Evolutionary conservation across 371 early-diverging fungal genomes (phyloP).

Genomic region (Zychaea mexicana): DNA sequence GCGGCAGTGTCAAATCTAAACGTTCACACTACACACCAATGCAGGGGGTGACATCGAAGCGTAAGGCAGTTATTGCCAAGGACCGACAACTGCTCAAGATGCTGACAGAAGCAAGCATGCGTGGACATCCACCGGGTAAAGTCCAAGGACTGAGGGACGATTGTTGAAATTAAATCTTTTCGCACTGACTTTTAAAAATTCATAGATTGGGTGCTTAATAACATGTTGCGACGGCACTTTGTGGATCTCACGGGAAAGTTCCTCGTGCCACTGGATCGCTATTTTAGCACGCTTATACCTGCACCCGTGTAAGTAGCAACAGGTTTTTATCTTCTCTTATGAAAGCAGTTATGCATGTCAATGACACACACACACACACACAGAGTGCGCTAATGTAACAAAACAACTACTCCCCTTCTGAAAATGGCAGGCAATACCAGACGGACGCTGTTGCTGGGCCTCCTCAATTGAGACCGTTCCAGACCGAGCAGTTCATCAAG

Average conservation of each 20-base stretch:
- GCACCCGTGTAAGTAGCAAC: constrained; percentile 45
- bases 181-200: constrained; percentile 1
- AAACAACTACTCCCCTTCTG: background rate
- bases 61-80: constrained; percentile 78
- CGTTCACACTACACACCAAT: too few species aligned
- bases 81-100: constrained; percentile 76
- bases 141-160: background rate
- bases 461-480: constrained; percentile 54
- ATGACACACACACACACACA: too few species aligned
- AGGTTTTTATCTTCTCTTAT: background rate
- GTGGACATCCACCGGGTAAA: constrained; percentile 65
- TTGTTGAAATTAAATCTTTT: constrained; percentile 1
- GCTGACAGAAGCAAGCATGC: constrained; percentile 68
- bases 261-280: constrained; percentile 91
- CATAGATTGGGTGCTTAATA: constrained; percentile 76
- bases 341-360: background rate
- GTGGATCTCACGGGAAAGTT: constrained; percentile 92
- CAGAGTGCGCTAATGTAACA: background rate
- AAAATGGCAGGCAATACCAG: constrained; percentile 7
- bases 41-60: constrained; percentile 72
- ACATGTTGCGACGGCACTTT: constrained; percentile 90
- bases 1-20: too few species aligned
- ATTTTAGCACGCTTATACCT: constrained; percentile 88
- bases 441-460: constrained; percentile 22
- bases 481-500: constrained; percentile 55